Base-by-base conservation (phyloP, 805 yeast genomes). In the Komagataella kurtzmanii region DNA sequence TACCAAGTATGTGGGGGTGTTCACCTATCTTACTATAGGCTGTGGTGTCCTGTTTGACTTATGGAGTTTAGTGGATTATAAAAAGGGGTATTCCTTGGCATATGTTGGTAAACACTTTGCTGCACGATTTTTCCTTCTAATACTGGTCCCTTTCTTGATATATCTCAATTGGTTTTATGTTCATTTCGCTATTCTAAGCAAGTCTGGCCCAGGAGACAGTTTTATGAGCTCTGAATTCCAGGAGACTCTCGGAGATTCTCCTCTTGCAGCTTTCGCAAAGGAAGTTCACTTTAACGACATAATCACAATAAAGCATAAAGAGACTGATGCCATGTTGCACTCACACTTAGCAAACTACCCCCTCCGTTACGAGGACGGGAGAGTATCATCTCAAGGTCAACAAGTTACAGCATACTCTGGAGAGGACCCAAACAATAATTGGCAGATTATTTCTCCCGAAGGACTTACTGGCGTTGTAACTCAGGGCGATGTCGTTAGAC, bases 221-320 rank as follows among this genome's bases (percentile, higher is more conserved):
- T 89, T 91, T 65, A 93, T 93, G 99, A 80, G 93, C n/a, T 75
- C 93, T 6, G 90, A 85, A 54, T 93, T 93, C 75, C 98, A 93
- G 70, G 96, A 88, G 61, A 83, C 96, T 40, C 74, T 93, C 50
- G 83, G 80, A 44, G 99, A 93, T 63, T 86, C 90, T 50, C 81
- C 86, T 21, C 65, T 86, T 60, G 86, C 91, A 12, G 76, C 69
- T 58, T 79, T 79, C 30, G 79, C 96, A 2, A 82, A 79, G 59
- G 80, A 76, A 40, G 79, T 93, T 47, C 78, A 88, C 58, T 91
- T 75, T 64, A 76, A 79, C 61, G 98, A 95, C 62, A 66, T 77
- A 17, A 69, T 93, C 53, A 86, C 95, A 19, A 63, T 93, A 52
- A 79, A 79, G 62, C 96, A 91, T 67, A 84, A 83, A 63, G 88